Conservation (phyloP, 2,329 filamentous ascomycete genomes). For the Ilyonectria robusta region DNA sequence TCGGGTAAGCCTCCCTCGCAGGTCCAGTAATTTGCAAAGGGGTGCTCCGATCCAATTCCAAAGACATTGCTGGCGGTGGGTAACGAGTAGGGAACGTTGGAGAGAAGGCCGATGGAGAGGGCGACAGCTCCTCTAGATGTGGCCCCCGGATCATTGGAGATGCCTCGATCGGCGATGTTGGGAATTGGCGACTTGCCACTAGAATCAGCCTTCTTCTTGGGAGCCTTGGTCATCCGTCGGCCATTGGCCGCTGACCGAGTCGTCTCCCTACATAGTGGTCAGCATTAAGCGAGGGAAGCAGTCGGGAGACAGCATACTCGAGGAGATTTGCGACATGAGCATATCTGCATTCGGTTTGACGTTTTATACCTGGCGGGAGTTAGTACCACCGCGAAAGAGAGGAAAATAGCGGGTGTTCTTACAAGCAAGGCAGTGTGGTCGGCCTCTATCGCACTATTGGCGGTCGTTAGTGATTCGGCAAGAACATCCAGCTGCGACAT, state of each 20-base stretch:
- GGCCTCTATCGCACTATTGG: slow-evolving; percentile 79
- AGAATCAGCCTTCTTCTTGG: slow-evolving; percentile 65
- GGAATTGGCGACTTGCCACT: slow-evolving; percentile 60
- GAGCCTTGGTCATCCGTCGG: slow-evolving; percentile 70
- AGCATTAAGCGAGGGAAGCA: slow-evolving; percentile 30
- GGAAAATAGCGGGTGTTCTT: slow-evolving; percentile 48
- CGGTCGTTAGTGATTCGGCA: slow-evolving; percentile 29
- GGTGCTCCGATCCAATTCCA: slow-evolving; percentile 83
- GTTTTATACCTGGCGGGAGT: slow-evolving; percentile 74
- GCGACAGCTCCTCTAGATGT: slow-evolving; percentile 66
- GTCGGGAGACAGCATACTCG: slow-evolving; percentile 68
- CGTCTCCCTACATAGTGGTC: slow-evolving; percentile 64
- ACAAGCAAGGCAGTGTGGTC: slow-evolving; percentile 79
- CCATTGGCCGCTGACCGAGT: slow-evolving; percentile 67
- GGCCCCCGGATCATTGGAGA: slow-evolving; percentile 60
- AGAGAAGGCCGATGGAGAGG: slow-evolving; percentile 74
- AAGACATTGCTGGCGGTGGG: slow-evolving; percentile 83
- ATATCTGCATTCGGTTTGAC: slow-evolving; percentile 82
- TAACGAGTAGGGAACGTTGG: slow-evolving; percentile 80
- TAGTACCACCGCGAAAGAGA: slow-evolving; percentile 16
- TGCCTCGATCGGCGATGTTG: slow-evolving; percentile 69
- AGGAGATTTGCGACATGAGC: slow-evolving; percentile 83
- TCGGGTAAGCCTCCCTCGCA: slow-evolving; percentile 82
- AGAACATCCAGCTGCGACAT: neutral
- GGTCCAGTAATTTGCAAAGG: slow-evolving; percentile 89